These are phyloP conservation scores for Suillus variegatus DNA, from an alignment of 768 basidiomycete genomes.

Conservation along the genomic window DNA sequence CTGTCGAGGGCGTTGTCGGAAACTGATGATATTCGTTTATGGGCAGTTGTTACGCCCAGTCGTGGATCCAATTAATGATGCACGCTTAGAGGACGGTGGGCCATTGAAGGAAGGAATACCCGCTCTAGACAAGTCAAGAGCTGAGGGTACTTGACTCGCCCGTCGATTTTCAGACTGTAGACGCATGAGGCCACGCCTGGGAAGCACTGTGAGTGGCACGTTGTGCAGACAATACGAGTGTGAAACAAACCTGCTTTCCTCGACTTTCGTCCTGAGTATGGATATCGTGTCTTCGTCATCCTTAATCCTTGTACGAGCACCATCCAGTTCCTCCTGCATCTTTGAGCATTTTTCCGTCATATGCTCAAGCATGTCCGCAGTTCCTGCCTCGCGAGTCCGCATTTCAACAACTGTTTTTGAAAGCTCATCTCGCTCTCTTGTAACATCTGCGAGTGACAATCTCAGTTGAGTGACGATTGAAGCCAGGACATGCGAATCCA, in stretches of 20 bases:
- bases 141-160: constrained; percentile 50
- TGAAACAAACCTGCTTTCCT: constrained; percentile 73
- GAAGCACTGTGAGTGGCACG: constrained; percentile 14
- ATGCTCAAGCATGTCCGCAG: constrained; percentile 62
- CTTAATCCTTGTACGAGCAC: constrained; percentile 49
- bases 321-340: constrained; percentile 58
- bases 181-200: constrained; percentile 83
- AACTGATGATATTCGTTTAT: constrained; percentile 74
- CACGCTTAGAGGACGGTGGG: constrained; percentile 63
- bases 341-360: constrained; percentile 66
- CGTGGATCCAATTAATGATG: constrained; percentile 67
- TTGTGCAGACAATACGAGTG: not conserved
- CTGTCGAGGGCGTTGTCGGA: constrained; percentile 51
- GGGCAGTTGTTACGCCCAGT: constrained; percentile 47
- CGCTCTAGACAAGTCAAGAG: constrained; percentile 59
- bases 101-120: constrained; percentile 38
- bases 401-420: constrained; percentile 49
- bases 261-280: constrained; percentile 79
- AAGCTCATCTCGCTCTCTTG: constrained; percentile 74
- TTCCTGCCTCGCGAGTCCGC: constrained; percentile 55
- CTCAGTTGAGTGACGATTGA: constrained; percentile 77
- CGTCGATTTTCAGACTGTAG: constrained; percentile 77
- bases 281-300: constrained; percentile 80
- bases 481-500: constrained; percentile 76
- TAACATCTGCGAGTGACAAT: constrained; percentile 59